Evolutionary conservation across 805 yeast genomes (phyloP).

Genomic region (Sugiyamaella valdiviana): DNA sequence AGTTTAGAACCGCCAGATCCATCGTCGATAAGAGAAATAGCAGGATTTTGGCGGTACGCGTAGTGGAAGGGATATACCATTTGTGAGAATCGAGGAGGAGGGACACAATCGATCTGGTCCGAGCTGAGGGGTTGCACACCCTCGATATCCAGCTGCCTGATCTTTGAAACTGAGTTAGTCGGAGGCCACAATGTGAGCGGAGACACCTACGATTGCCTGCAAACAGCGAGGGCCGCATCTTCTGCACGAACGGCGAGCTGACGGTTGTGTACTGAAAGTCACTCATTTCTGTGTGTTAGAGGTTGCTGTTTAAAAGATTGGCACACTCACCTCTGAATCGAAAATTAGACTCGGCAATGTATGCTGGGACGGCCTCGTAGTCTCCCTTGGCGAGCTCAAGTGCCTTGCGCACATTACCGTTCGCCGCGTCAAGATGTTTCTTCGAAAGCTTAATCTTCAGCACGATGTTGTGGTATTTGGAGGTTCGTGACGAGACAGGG

Average conservation of each 20-base stretch:
- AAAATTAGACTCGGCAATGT: constrained; percentile 59
- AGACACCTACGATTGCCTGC: constrained; percentile 33
- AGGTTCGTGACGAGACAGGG: constrained; percentile 38
- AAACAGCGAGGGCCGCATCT: constrained; percentile 37
- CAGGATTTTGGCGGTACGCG: constrained; percentile 68
- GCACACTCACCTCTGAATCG: constrained; percentile 47
- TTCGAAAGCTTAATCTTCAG: constrained; percentile 31
- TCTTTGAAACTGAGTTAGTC: constrained; percentile 22
- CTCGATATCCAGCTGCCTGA: constrained; percentile 35
- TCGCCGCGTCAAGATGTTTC: constrained; percentile 22
- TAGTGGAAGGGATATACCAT: constrained; percentile 72
- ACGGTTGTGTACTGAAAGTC: constrained; percentile 75
- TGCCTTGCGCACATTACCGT: constrained; percentile 50
- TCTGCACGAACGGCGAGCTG: constrained; percentile 45
- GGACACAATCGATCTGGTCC: constrained; percentile 57
- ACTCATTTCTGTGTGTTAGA: constrained; percentile 50
- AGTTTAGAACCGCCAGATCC: constrained; percentile 38
- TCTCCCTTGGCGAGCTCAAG: constrained; percentile 51
- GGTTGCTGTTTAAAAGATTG: neutral
- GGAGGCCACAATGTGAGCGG: neutral
- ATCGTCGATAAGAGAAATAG: constrained; percentile 46
- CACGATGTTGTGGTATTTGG: constrained; percentile 27
- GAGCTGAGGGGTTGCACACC: constrained; percentile 23
- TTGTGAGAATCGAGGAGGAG: constrained; percentile 80
- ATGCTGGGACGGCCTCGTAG: constrained; percentile 53